Evolutionary conservation across 1,284 basidiomycete genomes (phyloP).

Genomic region (Heliocybe sulcata): DNA sequence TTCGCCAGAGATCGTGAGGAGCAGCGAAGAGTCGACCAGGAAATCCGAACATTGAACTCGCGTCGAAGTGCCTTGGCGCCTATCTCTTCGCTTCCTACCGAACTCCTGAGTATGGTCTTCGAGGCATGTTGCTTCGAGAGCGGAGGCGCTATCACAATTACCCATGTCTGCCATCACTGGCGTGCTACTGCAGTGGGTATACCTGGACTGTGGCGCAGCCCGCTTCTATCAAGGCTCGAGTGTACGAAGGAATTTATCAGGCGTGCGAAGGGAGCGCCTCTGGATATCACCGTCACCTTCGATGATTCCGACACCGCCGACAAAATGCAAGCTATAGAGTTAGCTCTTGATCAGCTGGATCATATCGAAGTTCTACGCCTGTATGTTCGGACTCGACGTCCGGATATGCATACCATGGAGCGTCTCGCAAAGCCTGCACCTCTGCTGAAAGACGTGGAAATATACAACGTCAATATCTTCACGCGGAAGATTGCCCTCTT

Average conservation of each 20-base stretch:
- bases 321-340: background rate
- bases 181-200: background rate
- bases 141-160: background rate
- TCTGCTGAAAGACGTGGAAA: background rate
- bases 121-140: background rate
- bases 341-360: background rate
- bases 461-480: background rate
- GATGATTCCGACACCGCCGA: background rate
- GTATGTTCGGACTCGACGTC: background rate
- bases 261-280: background rate
- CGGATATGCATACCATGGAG: background rate
- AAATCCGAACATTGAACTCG: background rate
- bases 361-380: background rate
- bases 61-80: background rate
- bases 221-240: background rate
- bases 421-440: background rate
- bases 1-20: background rate
- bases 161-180: background rate
- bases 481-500: background rate
- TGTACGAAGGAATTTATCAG: background rate
- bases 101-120: background rate
- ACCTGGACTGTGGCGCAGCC: background rate
- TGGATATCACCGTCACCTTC: background rate
- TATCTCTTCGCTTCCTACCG: background rate
- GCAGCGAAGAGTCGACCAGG: background rate